phyloP scores from a whole-genome alignment of 768 basidiomycete species.

The Pleurotus pulmonarius region DNA sequence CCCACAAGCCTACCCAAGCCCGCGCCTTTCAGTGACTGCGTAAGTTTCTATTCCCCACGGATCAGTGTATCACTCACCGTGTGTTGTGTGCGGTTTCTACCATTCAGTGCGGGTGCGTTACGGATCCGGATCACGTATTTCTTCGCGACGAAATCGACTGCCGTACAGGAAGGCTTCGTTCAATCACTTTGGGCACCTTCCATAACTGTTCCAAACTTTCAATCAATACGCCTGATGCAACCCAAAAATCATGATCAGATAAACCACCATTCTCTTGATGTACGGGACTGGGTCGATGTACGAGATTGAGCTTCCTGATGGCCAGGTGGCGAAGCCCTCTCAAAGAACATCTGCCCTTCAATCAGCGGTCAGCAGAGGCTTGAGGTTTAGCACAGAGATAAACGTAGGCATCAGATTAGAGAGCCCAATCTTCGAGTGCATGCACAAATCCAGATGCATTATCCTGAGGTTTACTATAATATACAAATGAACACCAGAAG shows the following conservation, averaged over 20 bases:
- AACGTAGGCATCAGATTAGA: too few relatives aligned
- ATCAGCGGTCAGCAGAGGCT: too few relatives aligned
- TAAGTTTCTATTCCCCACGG: too few relatives aligned
- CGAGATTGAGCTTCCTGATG: neutral
- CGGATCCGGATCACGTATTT: too few relatives aligned
- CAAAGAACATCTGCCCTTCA: too few relatives aligned
- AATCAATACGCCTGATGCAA: neutral
- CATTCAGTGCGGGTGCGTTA: neutral
- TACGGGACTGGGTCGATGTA: neutral
- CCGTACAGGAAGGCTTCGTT: too few relatives aligned
- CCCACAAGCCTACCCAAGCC: slow-evolving; percentile 5
- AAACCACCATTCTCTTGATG: neutral
- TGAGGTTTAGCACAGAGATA: too few relatives aligned
- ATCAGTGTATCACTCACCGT: too few relatives aligned
- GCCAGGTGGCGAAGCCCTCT: slow-evolving; percentile 19
- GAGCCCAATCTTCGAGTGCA: neutral
- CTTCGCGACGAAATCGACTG: neutral
- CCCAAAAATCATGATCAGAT: slow-evolving; percentile 8
- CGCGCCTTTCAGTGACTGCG: neutral
- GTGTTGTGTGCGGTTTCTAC: slow-evolving; percentile 2
- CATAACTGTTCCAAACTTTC: too few relatives aligned
- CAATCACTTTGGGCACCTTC: too few relatives aligned
- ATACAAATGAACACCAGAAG: slow-evolving; percentile 1
- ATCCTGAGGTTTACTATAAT: neutral
- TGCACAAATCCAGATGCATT: neutral